Conservation (phyloP, 2,329 filamentous ascomycete species). For the Plectosphaerella plurivora region DNA sequence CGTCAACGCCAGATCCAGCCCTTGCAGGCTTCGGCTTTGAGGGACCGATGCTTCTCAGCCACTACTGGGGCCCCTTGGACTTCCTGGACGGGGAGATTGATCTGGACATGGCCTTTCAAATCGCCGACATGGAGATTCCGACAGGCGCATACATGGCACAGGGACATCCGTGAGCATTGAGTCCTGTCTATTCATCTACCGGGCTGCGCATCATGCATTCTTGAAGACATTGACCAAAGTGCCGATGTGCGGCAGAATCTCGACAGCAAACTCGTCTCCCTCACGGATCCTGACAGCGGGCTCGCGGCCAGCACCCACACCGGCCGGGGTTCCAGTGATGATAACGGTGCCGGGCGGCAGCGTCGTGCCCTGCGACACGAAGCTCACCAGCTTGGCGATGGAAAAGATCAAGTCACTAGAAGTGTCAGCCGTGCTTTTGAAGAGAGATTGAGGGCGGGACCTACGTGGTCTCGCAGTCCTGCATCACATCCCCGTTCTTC, state of each 20-base stretch:
- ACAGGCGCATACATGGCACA: neutral
- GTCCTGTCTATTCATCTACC: too few relatives aligned
- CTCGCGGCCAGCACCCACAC: slow-evolving; percentile 31
- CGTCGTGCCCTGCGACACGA: slow-evolving; percentile 37
- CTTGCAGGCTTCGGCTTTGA: slow-evolving; percentile 5
- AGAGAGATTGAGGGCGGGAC: slow-evolving; percentile 5
- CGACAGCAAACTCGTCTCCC: slow-evolving; percentile 37
- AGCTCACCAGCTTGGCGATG: slow-evolving; percentile 38
- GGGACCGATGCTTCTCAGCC: slow-evolving; percentile 13
- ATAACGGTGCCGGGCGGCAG: slow-evolving; percentile 35
- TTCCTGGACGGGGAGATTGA: slow-evolving; percentile 18
- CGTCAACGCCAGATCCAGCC: neutral
- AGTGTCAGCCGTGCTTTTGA: slow-evolving; percentile 27
- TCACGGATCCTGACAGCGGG: slow-evolving; percentile 30
- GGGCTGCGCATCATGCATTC: slow-evolving; percentile 1
- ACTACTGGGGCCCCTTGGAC: slow-evolving; percentile 19
- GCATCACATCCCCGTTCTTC: slow-evolving; percentile 48
- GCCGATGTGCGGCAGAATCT: slow-evolving; percentile 37
- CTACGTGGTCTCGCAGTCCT: slow-evolving; percentile 31
- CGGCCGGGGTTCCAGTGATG: slow-evolving; percentile 37
- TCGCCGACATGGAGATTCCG: slow-evolving; percentile 11
- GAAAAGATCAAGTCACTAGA: slow-evolving; percentile 49
- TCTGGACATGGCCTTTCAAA: slow-evolving; percentile 14
- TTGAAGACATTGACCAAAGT: slow-evolving; percentile 28
- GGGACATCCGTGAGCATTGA: too few relatives aligned